phyloP scores from a whole-genome alignment of 306 rosid species.

The Cicer judaicum region DNA sequence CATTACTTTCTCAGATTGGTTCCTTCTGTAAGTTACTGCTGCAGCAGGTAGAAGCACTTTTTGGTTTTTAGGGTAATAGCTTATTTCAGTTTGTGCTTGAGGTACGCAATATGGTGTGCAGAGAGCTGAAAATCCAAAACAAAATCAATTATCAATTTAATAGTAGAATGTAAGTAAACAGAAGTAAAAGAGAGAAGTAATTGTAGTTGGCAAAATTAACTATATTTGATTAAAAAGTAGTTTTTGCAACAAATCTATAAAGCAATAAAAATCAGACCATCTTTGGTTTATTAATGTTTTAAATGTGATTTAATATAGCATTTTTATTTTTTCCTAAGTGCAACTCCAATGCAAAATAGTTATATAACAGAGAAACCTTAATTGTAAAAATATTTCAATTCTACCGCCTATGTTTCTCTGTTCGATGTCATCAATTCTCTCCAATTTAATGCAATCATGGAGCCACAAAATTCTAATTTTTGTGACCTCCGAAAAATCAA shows the following conservation, averaged over 20 bases:
- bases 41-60: constrained; percentile 44
- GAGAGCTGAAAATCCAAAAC: constrained; percentile 50
- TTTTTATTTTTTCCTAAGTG: no score
- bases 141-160: background rate
- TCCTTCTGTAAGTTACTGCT: constrained; percentile 45
- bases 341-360: no score
- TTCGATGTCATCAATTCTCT: no score
- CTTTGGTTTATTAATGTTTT: background rate
- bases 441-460: no score
- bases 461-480: no score
- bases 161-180: background rate
- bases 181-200: no score
- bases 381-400: no score
- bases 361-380: no score
- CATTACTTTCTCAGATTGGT: constrained; percentile 38
- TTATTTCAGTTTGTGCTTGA: constrained; percentile 53
- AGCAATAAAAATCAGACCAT: constrained; percentile 5
- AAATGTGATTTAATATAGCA: no score
- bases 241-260: background rate
- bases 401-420: no score
- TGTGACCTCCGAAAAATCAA: no score
- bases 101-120: constrained; percentile 61
- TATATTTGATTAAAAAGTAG: background rate
- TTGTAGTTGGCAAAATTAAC: background rate
- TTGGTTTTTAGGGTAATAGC: constrained; percentile 50